phyloP scores from a whole-genome alignment of 306 rosid genomes.

The Acmispon strigosus region DNA sequence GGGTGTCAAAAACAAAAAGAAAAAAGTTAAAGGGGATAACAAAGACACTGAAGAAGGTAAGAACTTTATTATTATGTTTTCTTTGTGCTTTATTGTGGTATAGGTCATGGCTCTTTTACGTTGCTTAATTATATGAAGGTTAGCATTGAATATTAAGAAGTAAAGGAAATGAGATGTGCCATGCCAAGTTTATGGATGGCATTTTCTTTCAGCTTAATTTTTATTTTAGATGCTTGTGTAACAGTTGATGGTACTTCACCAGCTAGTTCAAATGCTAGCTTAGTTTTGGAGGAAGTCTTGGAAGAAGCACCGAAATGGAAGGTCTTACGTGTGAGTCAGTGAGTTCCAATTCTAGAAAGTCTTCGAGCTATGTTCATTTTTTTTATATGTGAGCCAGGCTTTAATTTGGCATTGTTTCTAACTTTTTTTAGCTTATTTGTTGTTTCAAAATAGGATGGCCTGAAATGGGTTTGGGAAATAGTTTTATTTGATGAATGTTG shows the following conservation, averaged over 20 bases:
- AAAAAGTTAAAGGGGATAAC: constrained; percentile 49
- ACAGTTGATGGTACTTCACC: constrained; percentile 47
- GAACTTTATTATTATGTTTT: not conserved
- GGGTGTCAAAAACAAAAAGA: constrained; percentile 52
- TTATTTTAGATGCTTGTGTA: constrained; percentile 19
- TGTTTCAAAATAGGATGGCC: constrained; percentile 17
- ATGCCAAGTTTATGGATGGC: not conserved
- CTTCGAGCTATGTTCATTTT: constrained; percentile 15
- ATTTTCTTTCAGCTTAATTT: not conserved
- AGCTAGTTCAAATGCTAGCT: constrained; percentile 33
- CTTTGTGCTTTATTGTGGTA: not conserved
- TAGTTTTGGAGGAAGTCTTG: constrained; percentile 77
- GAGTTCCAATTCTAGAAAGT: constrained; percentile 60
- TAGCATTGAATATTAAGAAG: not conserved
- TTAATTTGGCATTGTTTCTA: constrained; percentile 12
- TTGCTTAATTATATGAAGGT: not conserved
- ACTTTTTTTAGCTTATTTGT: not conserved
- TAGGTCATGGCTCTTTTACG: not conserved
- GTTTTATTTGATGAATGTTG: constrained; percentile 10
- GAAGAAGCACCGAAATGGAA: constrained; percentile 99
- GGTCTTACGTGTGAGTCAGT: constrained; percentile 99
- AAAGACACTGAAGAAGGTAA: constrained; percentile 50
- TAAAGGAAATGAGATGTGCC: not conserved
- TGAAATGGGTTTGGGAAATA: not conserved
- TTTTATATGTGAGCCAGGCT: not conserved